A percentile compares a stretch with the other conserved stretches of the same genome.
These are phyloP conservation scores for Boletus speciosus DNA, from an alignment of 768 basidiomycete genomes.

Conservation along the genomic window DNA sequence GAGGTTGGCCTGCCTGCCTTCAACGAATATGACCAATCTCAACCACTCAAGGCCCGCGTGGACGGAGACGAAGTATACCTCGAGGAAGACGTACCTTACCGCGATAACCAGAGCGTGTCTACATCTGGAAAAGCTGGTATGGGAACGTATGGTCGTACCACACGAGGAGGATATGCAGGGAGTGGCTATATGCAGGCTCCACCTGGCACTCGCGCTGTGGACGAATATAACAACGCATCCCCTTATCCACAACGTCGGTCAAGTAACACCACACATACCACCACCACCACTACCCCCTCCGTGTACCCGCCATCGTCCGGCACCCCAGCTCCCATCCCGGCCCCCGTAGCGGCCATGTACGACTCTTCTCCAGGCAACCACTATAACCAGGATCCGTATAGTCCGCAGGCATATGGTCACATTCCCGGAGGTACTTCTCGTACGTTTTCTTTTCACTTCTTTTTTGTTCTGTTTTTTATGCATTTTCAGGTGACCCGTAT, in stretches of 20 bases:
- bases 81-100: constrained; percentile 45
- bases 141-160: constrained; percentile 32
- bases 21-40: constrained; percentile 55
- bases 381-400: constrained; percentile 28
- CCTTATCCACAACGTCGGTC: constrained; percentile 43
- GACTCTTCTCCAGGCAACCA: constrained; percentile 18
- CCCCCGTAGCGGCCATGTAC: constrained; percentile 13
- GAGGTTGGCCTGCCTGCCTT: constrained; percentile 77
- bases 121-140: constrained; percentile 19
- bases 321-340: constrained; percentile 18
- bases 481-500: constrained; percentile 48
- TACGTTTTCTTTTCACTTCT: constrained; percentile 31
- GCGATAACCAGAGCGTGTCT: constrained; percentile 28
- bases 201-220: constrained; percentile 64
- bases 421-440: constrained; percentile 50
- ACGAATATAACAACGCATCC: constrained; percentile 62
- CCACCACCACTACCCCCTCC: constrained; percentile 41
- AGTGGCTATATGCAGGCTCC: constrained; percentile 66
- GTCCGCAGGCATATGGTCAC: constrained; percentile 49
- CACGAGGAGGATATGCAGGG: constrained; percentile 36
- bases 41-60: constrained; percentile 61
- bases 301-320: constrained; percentile 32
- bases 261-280: constrained; percentile 38
- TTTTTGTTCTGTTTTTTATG: neutral
- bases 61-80: constrained; percentile 56